Evolutionary conservation across 1,139 yeast species (phyloP), one percentile per base, ranked within the genome.

Genomic region (Suhomyces panamericanus): DNA sequence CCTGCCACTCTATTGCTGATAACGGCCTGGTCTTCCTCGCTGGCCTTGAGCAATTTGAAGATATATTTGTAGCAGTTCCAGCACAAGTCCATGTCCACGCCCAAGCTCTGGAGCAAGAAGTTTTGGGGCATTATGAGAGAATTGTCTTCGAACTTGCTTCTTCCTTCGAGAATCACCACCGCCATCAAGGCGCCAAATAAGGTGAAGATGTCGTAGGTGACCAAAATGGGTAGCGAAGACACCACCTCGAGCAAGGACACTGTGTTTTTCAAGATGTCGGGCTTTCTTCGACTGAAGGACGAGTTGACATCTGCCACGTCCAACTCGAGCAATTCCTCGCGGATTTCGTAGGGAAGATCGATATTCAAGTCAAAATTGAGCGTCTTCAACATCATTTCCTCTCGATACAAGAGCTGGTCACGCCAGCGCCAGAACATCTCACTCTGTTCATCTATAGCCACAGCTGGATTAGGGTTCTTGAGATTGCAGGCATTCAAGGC

Each of bases 351-450:
- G 1, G 79, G 79, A 39, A 72, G 63, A 6, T 63, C 67, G 6
- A 72, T 49, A 46, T 65, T 65, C 42, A 74, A 57, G 49, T 74
- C 78, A 45, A 74, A 74, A 45, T 72, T 70, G 37, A 74, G 60
- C 32, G 65, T 60, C 50, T 69, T 67, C 35, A 74, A 57, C 9
- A 74, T 64, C 35, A 74, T 56, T 54, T 74, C 79, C 50, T 74
- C 79, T 32, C 79, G 55, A 49, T 65, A 74, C 39, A 74, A 56
- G 4, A 74, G 53, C 54, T 74, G 78, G 54, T 74, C 78, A 33
- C 77, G 52, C 78, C 78, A 74, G 41, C 64, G 63, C 78, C 79
- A 74, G 51, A 70, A 74, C 41, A 65, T 50, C 36, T 67, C 69
- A 48, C 69, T 69, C 35, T 71, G 76, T 48, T 73, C 76, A 45